Conservation (phyloP, 495 filamentous ascomycete genomes). For the Geoglossum glabrum region DNA sequence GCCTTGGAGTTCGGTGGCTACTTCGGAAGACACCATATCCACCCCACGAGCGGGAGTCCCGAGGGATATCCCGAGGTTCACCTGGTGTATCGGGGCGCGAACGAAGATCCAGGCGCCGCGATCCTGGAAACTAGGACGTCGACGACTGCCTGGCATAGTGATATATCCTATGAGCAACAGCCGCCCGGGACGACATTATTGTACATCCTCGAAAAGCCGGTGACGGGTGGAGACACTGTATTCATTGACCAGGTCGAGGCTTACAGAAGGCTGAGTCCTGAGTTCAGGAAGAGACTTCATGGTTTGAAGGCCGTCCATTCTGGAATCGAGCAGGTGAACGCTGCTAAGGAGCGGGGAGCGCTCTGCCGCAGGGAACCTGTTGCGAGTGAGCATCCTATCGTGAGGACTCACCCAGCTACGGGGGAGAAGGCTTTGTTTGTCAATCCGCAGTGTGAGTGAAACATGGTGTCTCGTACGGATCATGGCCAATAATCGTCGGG, state of each 20-base stretch:
- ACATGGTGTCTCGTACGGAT: background rate
- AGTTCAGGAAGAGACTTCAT: conserved; percentile 51
- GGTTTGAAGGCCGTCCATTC: conserved; percentile 62
- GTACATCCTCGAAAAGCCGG: conserved; percentile 58
- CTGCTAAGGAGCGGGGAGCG: conserved; percentile 31
- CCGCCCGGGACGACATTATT: conserved; percentile 75
- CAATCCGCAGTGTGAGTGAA: conserved; percentile 58
- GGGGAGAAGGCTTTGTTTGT: conserved; percentile 77
- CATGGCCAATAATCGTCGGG: too few species aligned
- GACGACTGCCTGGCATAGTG: conserved; percentile 62
- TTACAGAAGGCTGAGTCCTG: conserved; percentile 54
- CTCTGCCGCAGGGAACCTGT: conserved; percentile 54
- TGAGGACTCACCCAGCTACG: conserved; percentile 63
- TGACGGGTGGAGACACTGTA: conserved; percentile 57
- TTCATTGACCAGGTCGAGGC: conserved; percentile 57
- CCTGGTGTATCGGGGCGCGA: conserved; percentile 53
- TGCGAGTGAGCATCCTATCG: conserved; percentile 47
- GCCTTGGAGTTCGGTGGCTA: conserved; percentile 54
- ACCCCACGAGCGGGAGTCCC: conserved; percentile 56
- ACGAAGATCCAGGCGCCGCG: conserved; percentile 31
- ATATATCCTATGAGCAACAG: conserved; percentile 66
- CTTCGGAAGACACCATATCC: conserved; percentile 71
- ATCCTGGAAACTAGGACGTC: conserved; percentile 45
- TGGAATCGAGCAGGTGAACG: conserved; percentile 46
- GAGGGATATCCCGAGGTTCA: conserved; percentile 55